phyloP scores from a whole-genome alignment of 2,329 filamentous ascomycete genomes.

The Cytospora mali region DNA sequence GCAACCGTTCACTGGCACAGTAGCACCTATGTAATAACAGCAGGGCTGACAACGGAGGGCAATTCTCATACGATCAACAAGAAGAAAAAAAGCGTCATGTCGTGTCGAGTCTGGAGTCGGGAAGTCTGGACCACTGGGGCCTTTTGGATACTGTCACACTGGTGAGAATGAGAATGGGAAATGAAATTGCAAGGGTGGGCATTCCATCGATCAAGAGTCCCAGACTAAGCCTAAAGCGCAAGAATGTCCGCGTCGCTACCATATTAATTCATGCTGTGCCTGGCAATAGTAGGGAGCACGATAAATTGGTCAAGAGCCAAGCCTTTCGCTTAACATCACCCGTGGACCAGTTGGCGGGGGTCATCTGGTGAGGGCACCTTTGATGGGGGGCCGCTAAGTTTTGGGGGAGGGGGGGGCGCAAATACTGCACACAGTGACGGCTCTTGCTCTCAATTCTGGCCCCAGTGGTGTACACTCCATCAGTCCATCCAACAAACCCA shows the following conservation, averaged over 20 bases:
- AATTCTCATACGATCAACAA: conserved; percentile 8
- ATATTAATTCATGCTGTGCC: background rate
- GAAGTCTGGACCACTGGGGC: background rate
- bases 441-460: too few relatives aligned
- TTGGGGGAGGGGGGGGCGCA: too few relatives aligned
- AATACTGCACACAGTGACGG: background rate
- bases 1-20: background rate
- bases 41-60: conserved; percentile 16
- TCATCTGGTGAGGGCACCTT: background rate
- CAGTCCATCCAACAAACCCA: too few relatives aligned
- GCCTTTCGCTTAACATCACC: background rate
- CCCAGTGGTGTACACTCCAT: too few relatives aligned
- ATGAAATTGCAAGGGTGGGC: conserved; percentile 26
- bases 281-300: background rate
- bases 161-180: conserved; percentile 19
- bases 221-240: background rate
- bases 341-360: background rate
- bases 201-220: conserved; percentile 10
- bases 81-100: background rate
- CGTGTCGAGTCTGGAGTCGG: background rate
- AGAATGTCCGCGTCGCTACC: conserved; percentile 3
- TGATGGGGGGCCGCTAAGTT: background rate
- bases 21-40: background rate
- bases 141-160: conserved; percentile 9
- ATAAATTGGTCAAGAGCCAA: conserved; percentile 1